Percentiles rank a stretch among this genome's conserved stretches.
Evolutionary conservation across 768 basidiomycete species (phyloP).

Genomic region (Amanita rubescens): DNA sequence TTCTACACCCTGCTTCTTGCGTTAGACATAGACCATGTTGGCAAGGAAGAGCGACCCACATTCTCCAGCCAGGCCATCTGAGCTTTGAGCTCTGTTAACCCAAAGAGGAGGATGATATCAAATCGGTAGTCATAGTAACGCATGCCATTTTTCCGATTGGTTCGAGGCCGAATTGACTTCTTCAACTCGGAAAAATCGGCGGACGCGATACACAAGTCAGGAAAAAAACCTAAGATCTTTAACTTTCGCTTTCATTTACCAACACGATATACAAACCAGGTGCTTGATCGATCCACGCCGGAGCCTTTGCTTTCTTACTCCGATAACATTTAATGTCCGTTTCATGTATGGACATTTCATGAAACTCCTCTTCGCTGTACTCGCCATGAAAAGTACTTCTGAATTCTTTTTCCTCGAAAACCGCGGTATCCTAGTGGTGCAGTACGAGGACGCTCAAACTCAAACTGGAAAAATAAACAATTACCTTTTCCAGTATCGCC

Average conservation of each 20-base stretch:
- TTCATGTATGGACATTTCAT: constrained; percentile 6
- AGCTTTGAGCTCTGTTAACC: constrained; percentile 38
- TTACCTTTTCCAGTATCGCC: constrained; percentile 8
- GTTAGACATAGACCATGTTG: neutral
- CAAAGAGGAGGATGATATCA: constrained; percentile 34
- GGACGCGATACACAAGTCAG: constrained; percentile 14
- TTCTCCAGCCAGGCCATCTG: constrained; percentile 37
- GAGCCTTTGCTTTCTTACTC: constrained; percentile 9
- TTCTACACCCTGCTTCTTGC: constrained; percentile 13
- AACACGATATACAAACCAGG: constrained; percentile 6
- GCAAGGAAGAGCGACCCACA: constrained; percentile 12
- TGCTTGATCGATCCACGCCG: constrained; percentile 17
- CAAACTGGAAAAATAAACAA: neutral
- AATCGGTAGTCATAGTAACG: constrained; percentile 22
- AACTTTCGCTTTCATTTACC: neutral
- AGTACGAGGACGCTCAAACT: neutral
- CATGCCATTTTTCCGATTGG: neutral
- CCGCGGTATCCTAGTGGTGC: constrained; percentile 13
- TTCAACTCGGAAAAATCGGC: constrained; percentile 14
- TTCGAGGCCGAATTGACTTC: constrained; percentile 1
- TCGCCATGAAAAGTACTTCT: constrained; percentile 7
- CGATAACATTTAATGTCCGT: constrained; percentile 13
- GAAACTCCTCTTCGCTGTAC: constrained; percentile 7
- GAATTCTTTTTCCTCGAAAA: constrained; percentile 19
- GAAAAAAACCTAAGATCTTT: constrained; percentile 10